A percentile compares a stretch with the other conserved stretches of the same genome.
Evolutionary conservation across 805 yeast genomes (phyloP).

Genomic region (Schwanniomyces sp.): DNA sequence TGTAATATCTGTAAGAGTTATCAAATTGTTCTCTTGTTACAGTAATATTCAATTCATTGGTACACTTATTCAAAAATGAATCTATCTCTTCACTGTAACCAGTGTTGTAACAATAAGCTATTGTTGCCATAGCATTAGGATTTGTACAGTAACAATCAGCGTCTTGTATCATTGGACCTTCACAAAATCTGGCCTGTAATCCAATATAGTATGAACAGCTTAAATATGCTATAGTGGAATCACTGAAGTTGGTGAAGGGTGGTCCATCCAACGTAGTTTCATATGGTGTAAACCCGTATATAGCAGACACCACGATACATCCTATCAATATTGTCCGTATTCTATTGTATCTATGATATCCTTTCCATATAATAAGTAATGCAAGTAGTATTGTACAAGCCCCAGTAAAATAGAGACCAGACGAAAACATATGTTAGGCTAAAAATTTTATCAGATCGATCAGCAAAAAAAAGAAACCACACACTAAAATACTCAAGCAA

Average conservation of each 20-base stretch:
- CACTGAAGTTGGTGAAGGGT: conserved; percentile 29
- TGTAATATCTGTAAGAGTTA: conserved; percentile 17
- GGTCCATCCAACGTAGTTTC: conserved; percentile 24
- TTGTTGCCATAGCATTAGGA: conserved; percentile 33
- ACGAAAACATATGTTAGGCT: not conserved
- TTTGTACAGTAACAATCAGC: conserved; percentile 26
- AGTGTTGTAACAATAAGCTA: conserved; percentile 31
- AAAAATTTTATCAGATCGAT: conserved; percentile 7
- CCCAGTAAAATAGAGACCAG: not conserved
- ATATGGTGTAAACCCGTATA: conserved; percentile 22
- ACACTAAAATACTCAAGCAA: not conserved
- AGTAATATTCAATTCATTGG: conserved; percentile 13
- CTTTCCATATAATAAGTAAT: conserved; percentile 1
- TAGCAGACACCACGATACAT: conserved; percentile 9
- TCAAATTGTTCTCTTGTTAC: conserved; percentile 22
- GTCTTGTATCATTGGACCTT: conserved; percentile 4
- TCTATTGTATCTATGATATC: conserved; percentile 1
- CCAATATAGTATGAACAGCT: conserved; percentile 29
- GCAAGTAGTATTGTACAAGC: not conserved
- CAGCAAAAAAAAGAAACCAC: not conserved
- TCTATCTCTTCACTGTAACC: conserved; percentile 23
- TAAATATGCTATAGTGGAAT: conserved; percentile 26
- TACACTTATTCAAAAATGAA: conserved; percentile 26
- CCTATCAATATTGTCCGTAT: conserved; percentile 6
- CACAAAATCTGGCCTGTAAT: conserved; percentile 20